These are phyloP conservation scores for Paecilomyces sp. DNA, from an alignment of 2,329 filamentous ascomycete species.

Conservation along the genomic window DNA sequence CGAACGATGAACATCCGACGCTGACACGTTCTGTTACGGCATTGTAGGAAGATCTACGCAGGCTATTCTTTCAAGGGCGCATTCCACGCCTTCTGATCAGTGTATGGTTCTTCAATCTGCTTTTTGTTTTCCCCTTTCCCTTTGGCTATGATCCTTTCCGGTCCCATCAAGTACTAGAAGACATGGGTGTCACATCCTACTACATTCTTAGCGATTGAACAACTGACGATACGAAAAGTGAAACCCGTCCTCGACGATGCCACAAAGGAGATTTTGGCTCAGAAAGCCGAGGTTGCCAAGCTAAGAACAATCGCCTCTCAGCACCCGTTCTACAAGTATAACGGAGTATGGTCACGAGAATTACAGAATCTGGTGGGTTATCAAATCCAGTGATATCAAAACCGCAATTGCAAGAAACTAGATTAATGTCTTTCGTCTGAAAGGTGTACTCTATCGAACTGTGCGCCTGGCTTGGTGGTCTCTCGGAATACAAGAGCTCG, in stretches of 20 bases:
- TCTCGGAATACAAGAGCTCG: slow-evolving; percentile 49
- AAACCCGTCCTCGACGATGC: slow-evolving; percentile 61
- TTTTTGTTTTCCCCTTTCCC: not conserved
- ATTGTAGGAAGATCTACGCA: slow-evolving; percentile 63
- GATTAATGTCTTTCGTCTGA: no score
- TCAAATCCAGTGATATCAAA: not conserved
- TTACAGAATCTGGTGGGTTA: slow-evolving; percentile 68
- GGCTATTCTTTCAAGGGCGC: slow-evolving; percentile 77
- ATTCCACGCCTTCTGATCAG: slow-evolving; percentile 68
- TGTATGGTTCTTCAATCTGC: slow-evolving; percentile 37
- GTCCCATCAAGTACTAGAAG: not conserved
- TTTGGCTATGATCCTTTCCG: not conserved
- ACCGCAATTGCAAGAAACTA: no score
- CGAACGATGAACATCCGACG: not conserved
- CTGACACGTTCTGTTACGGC: not conserved
- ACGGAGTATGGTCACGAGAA: slow-evolving; percentile 74
- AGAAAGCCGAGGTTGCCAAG: slow-evolving; percentile 63
- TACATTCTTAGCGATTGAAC: not conserved
- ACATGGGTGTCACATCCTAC: not conserved
- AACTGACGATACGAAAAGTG: slow-evolving; percentile 43
- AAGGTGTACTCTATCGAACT: slow-evolving; percentile 54
- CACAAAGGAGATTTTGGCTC: slow-evolving; percentile 61
- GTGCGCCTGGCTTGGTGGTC: slow-evolving; percentile 73
- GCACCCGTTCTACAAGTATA: slow-evolving; percentile 98
- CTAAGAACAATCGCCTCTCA: slow-evolving; percentile 69